phyloP scores from a whole-genome alignment of 2,329 filamentous ascomycete genomes.

The Venturia aucupariae region DNA sequence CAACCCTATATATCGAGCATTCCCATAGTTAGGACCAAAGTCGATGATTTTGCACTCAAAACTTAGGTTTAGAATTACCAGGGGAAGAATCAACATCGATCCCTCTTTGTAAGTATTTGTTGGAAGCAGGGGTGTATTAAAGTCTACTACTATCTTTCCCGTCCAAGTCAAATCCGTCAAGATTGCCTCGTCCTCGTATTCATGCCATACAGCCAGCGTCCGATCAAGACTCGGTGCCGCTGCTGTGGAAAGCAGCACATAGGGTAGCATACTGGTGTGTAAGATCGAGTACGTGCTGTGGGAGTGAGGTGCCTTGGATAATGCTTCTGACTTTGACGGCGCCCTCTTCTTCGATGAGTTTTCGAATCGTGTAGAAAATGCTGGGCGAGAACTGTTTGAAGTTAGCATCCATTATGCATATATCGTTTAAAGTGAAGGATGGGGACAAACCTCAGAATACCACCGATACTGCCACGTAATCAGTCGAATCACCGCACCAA shows the following conservation, averaged over 20 bases:
- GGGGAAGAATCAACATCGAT: too few relatives aligned
- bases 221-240: conserved; percentile 57
- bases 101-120: too few relatives aligned
- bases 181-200: neutral
- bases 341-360: conserved; percentile 93
- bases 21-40: too few relatives aligned
- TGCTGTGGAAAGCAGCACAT: conserved; percentile 91
- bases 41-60: too few relatives aligned
- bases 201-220: neutral
- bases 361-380: conserved; percentile 77
- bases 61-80: too few relatives aligned
- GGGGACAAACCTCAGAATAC: conserved; percentile 73
- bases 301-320: conserved; percentile 88
- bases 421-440: neutral
- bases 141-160: neutral
- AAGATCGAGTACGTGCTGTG: conserved; percentile 84
- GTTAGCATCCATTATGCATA: too few relatives aligned
- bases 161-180: neutral
- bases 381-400: conserved; percentile 86
- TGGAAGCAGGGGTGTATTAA: neutral
- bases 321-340: conserved; percentile 96
- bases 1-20: too few relatives aligned
- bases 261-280: conserved; percentile 94
- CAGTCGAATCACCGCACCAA: conserved; percentile 78
- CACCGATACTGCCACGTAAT: conserved; percentile 98